Evolutionary conservation across 176 grass and related monocot genomes (phyloP).

Genomic region (Bromus sterilis): DNA sequence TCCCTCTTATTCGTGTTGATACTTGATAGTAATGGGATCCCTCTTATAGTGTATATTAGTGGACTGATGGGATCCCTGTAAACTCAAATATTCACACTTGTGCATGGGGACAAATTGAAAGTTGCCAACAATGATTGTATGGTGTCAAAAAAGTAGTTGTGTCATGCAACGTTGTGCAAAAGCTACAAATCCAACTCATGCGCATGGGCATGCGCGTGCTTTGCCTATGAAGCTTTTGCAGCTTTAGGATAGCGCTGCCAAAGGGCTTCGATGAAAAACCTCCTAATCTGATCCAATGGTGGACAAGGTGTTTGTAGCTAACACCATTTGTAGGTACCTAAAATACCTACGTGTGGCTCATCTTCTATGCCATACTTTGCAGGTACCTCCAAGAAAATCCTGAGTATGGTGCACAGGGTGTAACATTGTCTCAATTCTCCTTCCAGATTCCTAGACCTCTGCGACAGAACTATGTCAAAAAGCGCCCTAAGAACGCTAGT

Average conservation of each 20-base stretch:
- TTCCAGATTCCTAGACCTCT: constrained; percentile 77
- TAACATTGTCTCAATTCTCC: constrained; percentile 62
- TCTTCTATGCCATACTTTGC: constrained; percentile 19
- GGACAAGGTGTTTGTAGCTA: not conserved
- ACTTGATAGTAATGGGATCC: not conserved
- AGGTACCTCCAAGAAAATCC: constrained; percentile 66
- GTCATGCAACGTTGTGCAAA: not conserved
- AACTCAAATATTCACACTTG: not conserved
- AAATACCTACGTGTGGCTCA: constrained; percentile 7
- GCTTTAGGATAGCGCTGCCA: not conserved
- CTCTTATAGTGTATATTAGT: not conserved
- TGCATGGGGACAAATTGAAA: not conserved
- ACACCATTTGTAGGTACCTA: not conserved
- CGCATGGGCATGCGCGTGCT: not conserved
- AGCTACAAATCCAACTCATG: not conserved
- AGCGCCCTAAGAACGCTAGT: constrained; percentile 31
- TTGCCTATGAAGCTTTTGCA: not conserved
- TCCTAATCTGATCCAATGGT: not conserved
- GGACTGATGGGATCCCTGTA: not conserved
- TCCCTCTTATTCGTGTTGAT: not conserved
- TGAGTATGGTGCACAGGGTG: constrained; percentile 41
- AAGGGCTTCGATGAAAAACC: not conserved
- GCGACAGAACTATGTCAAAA: constrained; percentile 66
- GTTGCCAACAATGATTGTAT: not conserved
- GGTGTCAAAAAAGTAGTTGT: not conserved